Evolutionary conservation across 2,329 filamentous ascomycete species (phyloP).

Genomic region (Dactylellina leptospora): DNA sequence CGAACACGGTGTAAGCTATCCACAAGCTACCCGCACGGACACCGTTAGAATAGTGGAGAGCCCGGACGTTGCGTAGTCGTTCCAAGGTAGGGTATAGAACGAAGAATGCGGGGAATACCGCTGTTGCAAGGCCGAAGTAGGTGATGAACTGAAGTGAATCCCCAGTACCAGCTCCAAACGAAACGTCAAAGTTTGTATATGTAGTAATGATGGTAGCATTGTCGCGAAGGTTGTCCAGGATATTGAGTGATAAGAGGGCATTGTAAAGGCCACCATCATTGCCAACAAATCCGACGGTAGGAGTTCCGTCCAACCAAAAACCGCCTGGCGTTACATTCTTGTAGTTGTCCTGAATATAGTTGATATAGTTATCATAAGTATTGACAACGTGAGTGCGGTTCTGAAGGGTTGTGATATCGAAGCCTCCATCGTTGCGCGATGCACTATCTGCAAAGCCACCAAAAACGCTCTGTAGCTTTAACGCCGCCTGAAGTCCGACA

Average conservation of each 20-base stretch:
- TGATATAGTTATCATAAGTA: slow-evolving; percentile 73
- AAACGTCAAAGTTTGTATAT: slow-evolving; percentile 78
- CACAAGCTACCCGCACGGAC: slow-evolving; percentile 83
- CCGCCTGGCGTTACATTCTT: slow-evolving; percentile 78
- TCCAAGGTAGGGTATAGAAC: slow-evolving; percentile 88
- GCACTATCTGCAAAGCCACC: slow-evolving; percentile 20
- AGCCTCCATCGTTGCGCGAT: slow-evolving; percentile 2
- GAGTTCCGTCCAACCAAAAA: slow-evolving; percentile 73
- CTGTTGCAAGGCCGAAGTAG: slow-evolving; percentile 82
- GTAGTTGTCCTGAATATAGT: slow-evolving; percentile 71
- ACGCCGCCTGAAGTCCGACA: slow-evolving; percentile 22
- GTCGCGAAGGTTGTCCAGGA: slow-evolving; percentile 72
- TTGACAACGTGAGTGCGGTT: slow-evolving; percentile 67
- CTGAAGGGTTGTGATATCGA: slow-evolving; percentile 56
- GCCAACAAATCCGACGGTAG: slow-evolving; percentile 76
- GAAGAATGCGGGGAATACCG: slow-evolving; percentile 84
- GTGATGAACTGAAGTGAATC: slow-evolving; percentile 79
- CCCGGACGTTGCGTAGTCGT: slow-evolving; percentile 78
- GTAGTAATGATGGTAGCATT: slow-evolving; percentile 75
- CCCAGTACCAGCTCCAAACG: slow-evolving; percentile 72
- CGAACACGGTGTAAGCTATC: slow-evolving; percentile 82
- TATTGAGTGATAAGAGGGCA: slow-evolving; percentile 71
- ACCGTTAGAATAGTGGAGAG: slow-evolving; percentile 90
- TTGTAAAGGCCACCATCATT: slow-evolving; percentile 68
- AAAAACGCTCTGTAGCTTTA: slow-evolving; percentile 37